phyloP scores from a whole-genome alignment of 257 asterid genomes.

The Penstemon newberryi region DNA sequence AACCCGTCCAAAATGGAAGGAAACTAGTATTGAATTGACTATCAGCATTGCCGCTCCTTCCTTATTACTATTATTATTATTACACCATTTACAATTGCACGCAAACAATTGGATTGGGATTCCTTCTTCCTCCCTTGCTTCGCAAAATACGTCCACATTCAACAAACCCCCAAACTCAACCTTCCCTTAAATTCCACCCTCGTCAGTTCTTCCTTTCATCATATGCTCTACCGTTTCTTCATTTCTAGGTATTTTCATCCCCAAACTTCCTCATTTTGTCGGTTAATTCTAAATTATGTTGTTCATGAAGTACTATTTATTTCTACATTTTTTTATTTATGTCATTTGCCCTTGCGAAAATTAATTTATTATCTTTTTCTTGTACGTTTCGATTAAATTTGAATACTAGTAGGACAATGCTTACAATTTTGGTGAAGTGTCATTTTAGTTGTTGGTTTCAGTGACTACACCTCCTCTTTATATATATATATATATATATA shows the following conservation, averaged over 20 bases:
- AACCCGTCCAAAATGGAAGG: too few relatives aligned
- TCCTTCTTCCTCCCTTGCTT: constrained; percentile 19
- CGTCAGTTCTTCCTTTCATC: background rate
- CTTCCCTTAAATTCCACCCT: constrained; percentile 7
- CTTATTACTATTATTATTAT: too few relatives aligned
- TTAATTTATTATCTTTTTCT: background rate
- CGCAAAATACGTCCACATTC: constrained; percentile 48
- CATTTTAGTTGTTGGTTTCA: background rate
- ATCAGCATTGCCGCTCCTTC: too few relatives aligned
- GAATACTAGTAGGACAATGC: constrained; percentile 13
- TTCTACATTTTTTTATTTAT: background rate
- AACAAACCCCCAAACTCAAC: constrained; percentile 19
- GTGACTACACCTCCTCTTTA: background rate
- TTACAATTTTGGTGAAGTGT: background rate
- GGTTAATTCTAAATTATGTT: background rate
- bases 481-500: too few relatives aligned
- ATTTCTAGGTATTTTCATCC: constrained; percentile 27
- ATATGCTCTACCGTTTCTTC: constrained; percentile 1
- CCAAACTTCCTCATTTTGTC: background rate
- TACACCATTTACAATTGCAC: too few relatives aligned
- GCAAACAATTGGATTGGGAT: too few relatives aligned
- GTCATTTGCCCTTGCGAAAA: background rate
- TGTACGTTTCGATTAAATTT: background rate
- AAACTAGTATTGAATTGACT: too few relatives aligned
- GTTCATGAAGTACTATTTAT: background rate